Conservation (phyloP, 139 green algal genomes). For the Mychonastes homosphaera region DNA sequence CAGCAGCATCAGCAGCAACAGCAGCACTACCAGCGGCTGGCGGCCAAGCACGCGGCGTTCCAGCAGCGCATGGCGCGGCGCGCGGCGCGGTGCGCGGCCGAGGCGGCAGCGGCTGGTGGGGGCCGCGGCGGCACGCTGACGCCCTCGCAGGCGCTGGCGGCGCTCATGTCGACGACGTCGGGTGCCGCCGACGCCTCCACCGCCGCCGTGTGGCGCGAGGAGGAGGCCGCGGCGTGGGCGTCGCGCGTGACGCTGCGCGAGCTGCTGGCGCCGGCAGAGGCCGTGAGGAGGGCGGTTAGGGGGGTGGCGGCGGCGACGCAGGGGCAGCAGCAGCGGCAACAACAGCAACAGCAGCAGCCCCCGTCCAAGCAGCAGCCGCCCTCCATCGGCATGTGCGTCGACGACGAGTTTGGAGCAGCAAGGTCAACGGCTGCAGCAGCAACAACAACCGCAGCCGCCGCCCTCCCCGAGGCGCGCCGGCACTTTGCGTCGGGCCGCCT, state of each 20-base stretch:
- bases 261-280: neutral
- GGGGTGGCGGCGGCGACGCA: neutral
- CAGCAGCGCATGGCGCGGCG: constrained; percentile 69
- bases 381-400: neutral
- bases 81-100: too few species aligned
- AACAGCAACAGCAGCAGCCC: constrained; percentile 2
- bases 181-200: too few species aligned
- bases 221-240: too few species aligned
- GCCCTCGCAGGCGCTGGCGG: too few species aligned
- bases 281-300: neutral
- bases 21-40: constrained; percentile 39
- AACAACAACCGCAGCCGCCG: neutral
- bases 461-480: too few species aligned
- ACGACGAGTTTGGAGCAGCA: neutral
- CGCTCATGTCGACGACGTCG: too few species aligned
- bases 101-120: too few species aligned
- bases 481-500: too few species aligned
- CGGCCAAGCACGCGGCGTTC: constrained; percentile 62
- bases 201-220: too few species aligned
- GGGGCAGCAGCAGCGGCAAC: neutral
- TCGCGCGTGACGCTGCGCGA: too few species aligned
- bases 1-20: too few species aligned
- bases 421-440: constrained; percentile 4
- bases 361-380: constrained; percentile 3
- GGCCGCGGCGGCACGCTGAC: too few species aligned